A percentile compares a stretch with the other conserved stretches of the same genome.
These are phyloP conservation scores for Dryas alaskensis DNA, from an alignment of 306 rosid genomes.

Conservation along the genomic window DNA sequence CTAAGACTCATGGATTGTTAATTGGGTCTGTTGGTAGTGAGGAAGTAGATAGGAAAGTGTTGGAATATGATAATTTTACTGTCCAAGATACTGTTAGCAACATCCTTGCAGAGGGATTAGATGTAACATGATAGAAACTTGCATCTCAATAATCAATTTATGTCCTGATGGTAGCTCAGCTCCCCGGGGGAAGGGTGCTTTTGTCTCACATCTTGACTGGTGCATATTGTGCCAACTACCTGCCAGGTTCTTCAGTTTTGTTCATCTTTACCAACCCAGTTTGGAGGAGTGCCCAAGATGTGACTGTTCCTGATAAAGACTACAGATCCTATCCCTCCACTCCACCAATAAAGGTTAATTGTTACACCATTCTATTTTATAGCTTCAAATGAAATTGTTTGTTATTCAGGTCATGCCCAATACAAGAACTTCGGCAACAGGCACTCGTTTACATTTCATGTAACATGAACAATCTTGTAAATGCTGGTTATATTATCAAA, in stretches of 20 bases:
- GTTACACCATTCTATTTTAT: not conserved
- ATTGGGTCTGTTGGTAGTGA: constrained; percentile 53
- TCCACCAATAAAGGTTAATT: not conserved
- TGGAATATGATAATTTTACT: constrained; percentile 26
- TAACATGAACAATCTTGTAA: not conserved
- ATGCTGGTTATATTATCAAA: not conserved
- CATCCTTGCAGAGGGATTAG: constrained; percentile 76
- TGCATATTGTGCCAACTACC: not conserved
- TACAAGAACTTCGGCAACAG: not conserved
- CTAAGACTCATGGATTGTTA: constrained; percentile 68
- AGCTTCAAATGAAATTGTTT: not conserved
- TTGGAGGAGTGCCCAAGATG: too few relatives aligned
- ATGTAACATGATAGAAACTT: constrained; percentile 32
- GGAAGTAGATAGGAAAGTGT: constrained; percentile 21
- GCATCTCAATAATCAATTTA: constrained; percentile 5
- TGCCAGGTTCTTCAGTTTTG: not conserved
- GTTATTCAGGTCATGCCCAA: not conserved
- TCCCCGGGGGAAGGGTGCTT: not conserved
- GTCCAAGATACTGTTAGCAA: constrained; percentile 61
- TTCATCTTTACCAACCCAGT: not conserved
- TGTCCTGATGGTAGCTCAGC: not conserved
- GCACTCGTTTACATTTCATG: not conserved
- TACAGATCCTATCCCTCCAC: not conserved
- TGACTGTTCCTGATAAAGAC: too few relatives aligned
- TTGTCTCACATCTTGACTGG: not conserved